Conservation (phyloP, 1,284 basidiomycete species). For the Ceratobasidium sp. region DNA sequence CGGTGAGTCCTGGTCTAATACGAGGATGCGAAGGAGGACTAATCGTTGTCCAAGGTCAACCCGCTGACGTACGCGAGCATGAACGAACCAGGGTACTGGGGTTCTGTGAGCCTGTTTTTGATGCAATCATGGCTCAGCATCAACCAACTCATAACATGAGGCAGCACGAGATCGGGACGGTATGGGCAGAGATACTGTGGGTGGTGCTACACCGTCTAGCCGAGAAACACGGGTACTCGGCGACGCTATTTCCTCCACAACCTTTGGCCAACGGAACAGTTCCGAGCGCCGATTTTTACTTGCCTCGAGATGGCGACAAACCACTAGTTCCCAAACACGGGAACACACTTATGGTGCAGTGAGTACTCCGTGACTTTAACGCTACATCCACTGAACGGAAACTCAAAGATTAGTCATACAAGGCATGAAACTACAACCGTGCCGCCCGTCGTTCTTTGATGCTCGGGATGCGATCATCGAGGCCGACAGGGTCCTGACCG, state of each 20-base stretch:
- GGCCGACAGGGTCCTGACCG: conserved; percentile 90
- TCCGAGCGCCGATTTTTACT: conserved; percentile 83
- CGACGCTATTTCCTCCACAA: conserved; percentile 89
- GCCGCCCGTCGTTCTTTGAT: conserved; percentile 91
- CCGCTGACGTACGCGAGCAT: conserved; percentile 95
- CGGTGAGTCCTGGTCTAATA: conserved; percentile 60
- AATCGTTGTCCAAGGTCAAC: conserved; percentile 69
- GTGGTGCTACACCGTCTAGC: conserved; percentile 83
- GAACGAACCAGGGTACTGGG: conserved; percentile 92
- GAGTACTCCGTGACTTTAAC: conserved; percentile 56
- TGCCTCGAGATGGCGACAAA: conserved; percentile 61
- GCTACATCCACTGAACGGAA: conserved; percentile 4
- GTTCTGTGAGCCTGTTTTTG: conserved; percentile 62
- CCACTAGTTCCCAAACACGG: conserved; percentile 89
- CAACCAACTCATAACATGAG: background rate
- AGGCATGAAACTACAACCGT: conserved; percentile 95
- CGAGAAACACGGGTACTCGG: conserved; percentile 83
- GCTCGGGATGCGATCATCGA: conserved; percentile 94
- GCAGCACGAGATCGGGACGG: conserved; percentile 88
- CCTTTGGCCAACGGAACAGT: conserved; percentile 71
- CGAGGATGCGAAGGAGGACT: background rate
- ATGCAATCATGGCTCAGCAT: conserved; percentile 23
- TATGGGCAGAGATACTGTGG: conserved; percentile 98
- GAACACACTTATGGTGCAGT: conserved; percentile 88
- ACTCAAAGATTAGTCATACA: conserved; percentile 77